phyloP scores from a whole-genome alignment of 1,139 yeast species.

The Yamadazyma aaseri region DNA sequence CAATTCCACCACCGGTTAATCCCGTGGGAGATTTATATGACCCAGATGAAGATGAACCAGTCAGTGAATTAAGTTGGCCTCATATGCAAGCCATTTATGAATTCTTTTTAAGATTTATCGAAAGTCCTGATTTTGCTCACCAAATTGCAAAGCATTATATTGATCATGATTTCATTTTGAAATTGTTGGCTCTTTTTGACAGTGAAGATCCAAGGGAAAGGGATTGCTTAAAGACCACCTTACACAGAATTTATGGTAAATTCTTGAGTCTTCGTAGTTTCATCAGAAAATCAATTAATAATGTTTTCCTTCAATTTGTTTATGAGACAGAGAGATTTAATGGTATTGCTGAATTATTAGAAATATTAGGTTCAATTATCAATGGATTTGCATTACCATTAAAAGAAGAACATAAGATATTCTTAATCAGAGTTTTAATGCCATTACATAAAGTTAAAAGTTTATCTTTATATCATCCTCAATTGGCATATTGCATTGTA shows the following conservation, averaged over 20 bases:
- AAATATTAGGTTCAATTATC: conserved; percentile 91
- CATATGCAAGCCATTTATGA: conserved; percentile 98
- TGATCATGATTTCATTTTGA: conserved; percentile 84
- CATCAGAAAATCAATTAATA: conserved; percentile 86
- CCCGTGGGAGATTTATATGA: conserved; percentile 95
- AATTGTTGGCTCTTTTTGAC: conserved; percentile 83
- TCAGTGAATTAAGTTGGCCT: conserved; percentile 96
- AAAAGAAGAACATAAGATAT: conserved; percentile 94
- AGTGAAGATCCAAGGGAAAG: conserved; percentile 97
- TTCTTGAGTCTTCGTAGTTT: conserved; percentile 87
- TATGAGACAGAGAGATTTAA: conserved; percentile 96
- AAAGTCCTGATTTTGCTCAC: conserved; percentile 92
- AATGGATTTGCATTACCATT: conserved; percentile 97
- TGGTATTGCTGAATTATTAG: conserved; percentile 93
- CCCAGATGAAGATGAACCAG: conserved; percentile 99
- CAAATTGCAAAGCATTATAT: conserved; percentile 90
- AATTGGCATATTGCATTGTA: conserved; percentile 93
- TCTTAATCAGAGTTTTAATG: conserved; percentile 80
- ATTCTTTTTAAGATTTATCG: conserved; percentile 87
- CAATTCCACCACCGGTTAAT: conserved; percentile 97
- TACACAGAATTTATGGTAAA: conserved; percentile 95
- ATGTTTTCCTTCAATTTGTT: conserved; percentile 87
- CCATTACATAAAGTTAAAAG: conserved; percentile 94
- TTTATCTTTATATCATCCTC: conserved; percentile 89
- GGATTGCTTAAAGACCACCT: conserved; percentile 89